Evolutionary conservation across 495 filamentous ascomycete species (phyloP), one percentile per base, ranked within the genome.

Genomic region (Lophiostoma macrostomum): DNA sequence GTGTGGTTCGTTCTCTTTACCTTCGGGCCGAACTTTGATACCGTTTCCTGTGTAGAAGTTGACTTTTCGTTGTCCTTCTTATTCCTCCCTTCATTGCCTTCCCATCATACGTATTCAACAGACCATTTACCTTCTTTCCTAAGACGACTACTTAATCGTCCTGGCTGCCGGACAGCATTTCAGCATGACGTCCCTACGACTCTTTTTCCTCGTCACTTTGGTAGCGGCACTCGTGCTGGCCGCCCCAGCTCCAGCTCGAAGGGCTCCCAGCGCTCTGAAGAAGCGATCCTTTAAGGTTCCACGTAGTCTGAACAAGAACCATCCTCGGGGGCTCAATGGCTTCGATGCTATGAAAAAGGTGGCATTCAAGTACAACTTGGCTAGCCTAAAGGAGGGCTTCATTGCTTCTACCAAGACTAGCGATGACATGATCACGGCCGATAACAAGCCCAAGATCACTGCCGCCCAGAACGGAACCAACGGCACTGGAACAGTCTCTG

Each of bases 401-500:
- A 61, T 52, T 29, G 51, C 45, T 8, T 23, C 30, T 13, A 28
- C 46, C 11, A 53, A 49, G 32, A 45, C 1, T 19, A 18, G 18
- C 1, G 29, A 42, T 30, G 14, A 25, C 29, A 19, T 5, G 20
- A 45, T 29, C 7, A 36, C 16, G 3, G 19, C 1, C 18, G 10
- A 27, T 31, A 12, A 46, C 7, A 25, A 18, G 1, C 27, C 38
- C 19, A 42, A 31, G 35, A 28, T 47, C 19, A 53, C 29, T 43
- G 56, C 56, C 13, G 45, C 38, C n/a, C n/a, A n/a, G 13, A 57
- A 56, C 36, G 28, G 50, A 5, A 56, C 56, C 27, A 72, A 53
- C 52, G 74, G 60, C 58, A 72, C 67, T 14, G 86, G 85, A 16
- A 67, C 74, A 19, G 85, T 88, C 18, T 65, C 73, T 20, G 81